Evolutionary conservation across 208 protist genomes (phyloP).

Genomic region (Trichomonas gallinae): DNA sequence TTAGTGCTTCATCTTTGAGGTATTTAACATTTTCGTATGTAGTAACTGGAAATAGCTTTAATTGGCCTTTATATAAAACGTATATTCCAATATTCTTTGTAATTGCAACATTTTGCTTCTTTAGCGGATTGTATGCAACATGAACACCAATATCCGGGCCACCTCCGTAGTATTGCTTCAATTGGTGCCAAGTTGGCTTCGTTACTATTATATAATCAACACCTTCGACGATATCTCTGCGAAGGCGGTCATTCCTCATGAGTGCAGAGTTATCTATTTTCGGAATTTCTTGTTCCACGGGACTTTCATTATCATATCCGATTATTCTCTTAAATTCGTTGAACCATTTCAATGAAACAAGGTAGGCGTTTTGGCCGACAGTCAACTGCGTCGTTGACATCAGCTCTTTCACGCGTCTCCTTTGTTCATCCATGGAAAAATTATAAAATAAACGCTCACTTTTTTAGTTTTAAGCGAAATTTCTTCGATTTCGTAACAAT

Average conservation of each 20-base stretch:
- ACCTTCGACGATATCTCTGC: neutral
- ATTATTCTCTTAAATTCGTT: neutral
- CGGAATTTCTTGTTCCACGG: neutral
- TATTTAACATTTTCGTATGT: neutral
- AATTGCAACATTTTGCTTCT: neutral
- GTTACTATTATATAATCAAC: neutral
- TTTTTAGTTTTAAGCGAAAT: no score
- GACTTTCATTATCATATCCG: neutral
- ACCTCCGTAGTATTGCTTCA: neutral
- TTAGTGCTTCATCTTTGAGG: neutral
- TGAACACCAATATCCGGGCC: neutral
- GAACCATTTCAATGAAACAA: neutral
- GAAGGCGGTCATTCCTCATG: neutral
- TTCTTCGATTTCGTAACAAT: no score
- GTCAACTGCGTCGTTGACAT: neutral
- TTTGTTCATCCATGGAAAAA: neutral
- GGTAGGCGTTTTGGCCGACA: neutral
- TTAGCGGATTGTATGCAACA: neutral
- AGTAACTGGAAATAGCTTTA: neutral
- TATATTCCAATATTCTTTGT: neutral
- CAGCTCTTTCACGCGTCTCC: neutral
- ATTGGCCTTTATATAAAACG: neutral
- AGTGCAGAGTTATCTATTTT: neutral
- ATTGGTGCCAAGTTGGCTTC: neutral
- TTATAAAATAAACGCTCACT: neutral